Conservation (phyloP, 495 filamentous ascomycete genomes). For the Cudoniella acicularis region DNA sequence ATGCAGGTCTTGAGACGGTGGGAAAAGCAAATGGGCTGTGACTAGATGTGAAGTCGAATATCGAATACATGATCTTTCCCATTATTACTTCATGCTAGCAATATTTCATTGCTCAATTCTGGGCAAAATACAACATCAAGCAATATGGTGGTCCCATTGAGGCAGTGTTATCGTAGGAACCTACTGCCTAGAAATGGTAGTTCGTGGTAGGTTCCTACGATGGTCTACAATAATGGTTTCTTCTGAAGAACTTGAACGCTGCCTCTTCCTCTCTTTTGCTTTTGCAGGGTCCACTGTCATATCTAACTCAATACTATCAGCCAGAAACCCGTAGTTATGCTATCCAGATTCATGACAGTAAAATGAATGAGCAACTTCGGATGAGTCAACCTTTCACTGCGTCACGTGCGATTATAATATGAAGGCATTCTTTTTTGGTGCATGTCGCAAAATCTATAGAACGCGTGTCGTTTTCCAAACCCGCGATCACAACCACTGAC, state of each 20-base stretch:
- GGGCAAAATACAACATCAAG: neutral
- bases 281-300: neutral
- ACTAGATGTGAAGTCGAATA: neutral
- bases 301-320: too few species aligned
- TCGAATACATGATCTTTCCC: conserved; percentile 3
- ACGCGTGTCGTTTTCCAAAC: too few species aligned
- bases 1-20: too few species aligned
- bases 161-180: neutral
- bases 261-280: neutral
- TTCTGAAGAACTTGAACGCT: neutral
- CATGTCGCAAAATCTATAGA: too few species aligned
- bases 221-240: neutral
- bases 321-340: too few species aligned
- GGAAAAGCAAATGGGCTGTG: neutral
- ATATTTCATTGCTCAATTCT: conserved; percentile 2
- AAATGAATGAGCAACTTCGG: too few species aligned
- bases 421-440: too few species aligned
- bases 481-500: too few species aligned
- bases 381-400: too few species aligned
- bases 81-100: neutral
- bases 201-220: neutral
- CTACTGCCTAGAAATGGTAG: neutral
- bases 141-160: neutral
- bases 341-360: too few species aligned
- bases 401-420: too few species aligned